These are phyloP conservation scores for Aegle marmelos DNA, from an alignment of 345 rosid genomes.

Conservation along the genomic window DNA sequence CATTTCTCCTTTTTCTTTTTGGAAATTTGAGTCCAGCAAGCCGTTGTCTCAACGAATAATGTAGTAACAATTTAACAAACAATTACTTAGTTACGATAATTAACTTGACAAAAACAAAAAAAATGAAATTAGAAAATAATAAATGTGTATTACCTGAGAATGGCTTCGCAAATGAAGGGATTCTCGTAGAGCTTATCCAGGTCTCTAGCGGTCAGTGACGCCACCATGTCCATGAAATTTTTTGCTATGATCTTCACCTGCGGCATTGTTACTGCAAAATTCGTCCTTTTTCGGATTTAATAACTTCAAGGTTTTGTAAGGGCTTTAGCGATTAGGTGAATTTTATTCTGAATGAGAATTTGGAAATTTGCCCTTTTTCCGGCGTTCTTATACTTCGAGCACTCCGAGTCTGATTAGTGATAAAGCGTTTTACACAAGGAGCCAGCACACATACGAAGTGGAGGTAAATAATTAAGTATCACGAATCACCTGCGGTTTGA, in stretches of 20 bases:
- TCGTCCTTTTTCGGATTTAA: neutral
- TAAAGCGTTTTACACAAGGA: fast-evolving
- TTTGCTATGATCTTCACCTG: conserved; percentile 83
- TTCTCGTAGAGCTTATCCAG: conserved; percentile 78
- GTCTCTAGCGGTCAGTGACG: conserved; percentile 79
- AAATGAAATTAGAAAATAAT: neutral
- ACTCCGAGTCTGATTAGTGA: neutral
- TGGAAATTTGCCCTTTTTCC: neutral
- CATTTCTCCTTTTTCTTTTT: neutral
- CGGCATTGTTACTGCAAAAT: conserved; percentile 48
- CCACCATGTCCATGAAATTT: conserved; percentile 99
- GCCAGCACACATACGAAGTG: neutral
- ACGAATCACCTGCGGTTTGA: neutral
- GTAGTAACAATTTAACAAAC: neutral
- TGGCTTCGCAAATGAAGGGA: conserved; percentile 87
- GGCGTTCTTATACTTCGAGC: too few species aligned
- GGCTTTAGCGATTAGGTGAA: neutral
- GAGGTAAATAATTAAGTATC: neutral
- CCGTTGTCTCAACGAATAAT: neutral
- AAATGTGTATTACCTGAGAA: conserved; percentile 59
- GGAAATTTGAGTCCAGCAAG: neutral
- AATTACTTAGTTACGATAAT: neutral
- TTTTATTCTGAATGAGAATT: neutral
- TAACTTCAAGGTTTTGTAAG: neutral
- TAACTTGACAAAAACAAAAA: neutral